These are phyloP conservation scores for Coffea canephora DNA, from an alignment of 257 asterid species.

Conservation along the genomic window DNA sequence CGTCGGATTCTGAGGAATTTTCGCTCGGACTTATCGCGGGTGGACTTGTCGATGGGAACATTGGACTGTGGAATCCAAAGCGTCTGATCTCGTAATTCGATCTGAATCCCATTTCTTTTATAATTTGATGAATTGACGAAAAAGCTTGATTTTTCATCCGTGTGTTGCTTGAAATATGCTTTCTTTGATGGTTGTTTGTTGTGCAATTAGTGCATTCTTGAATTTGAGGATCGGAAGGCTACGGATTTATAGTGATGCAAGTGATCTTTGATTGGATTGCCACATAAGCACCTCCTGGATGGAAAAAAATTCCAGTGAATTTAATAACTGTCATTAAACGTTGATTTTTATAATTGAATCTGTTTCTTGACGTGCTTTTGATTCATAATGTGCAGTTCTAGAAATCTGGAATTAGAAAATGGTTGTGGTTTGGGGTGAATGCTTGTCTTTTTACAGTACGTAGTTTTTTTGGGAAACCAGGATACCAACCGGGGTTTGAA, in stretches of 20 bases:
- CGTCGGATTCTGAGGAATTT: slow-evolving; percentile 63
- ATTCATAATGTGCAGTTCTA: background rate
- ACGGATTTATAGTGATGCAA: background rate
- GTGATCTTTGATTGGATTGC: background rate
- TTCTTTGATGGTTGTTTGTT: background rate
- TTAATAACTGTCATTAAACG: background rate
- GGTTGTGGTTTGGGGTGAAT: background rate
- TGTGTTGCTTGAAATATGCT: background rate
- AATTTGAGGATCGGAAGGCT: background rate
- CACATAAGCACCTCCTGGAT: background rate
- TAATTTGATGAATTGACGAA: slow-evolving; percentile 4
- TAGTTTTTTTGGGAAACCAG: background rate
- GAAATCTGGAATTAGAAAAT: background rate
- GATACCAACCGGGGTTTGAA: background rate
- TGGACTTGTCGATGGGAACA: slow-evolving; percentile 92
- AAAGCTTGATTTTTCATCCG: background rate
- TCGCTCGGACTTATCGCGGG: slow-evolving; percentile 86
- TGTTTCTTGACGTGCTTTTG: background rate
- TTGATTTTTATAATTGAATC: background rate
- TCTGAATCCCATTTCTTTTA: slow-evolving; percentile 9
- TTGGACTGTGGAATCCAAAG: slow-evolving; percentile 94
- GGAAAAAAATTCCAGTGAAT: background rate
- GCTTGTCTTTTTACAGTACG: background rate
- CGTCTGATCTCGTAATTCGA: slow-evolving; percentile 63
- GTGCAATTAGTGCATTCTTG: background rate